A percentile compares a stretch with the other conserved stretches of the same genome.
phyloP scores from a whole-genome alignment of 2,329 filamentous ascomycete species.

The Alternaria incomplexa region DNA sequence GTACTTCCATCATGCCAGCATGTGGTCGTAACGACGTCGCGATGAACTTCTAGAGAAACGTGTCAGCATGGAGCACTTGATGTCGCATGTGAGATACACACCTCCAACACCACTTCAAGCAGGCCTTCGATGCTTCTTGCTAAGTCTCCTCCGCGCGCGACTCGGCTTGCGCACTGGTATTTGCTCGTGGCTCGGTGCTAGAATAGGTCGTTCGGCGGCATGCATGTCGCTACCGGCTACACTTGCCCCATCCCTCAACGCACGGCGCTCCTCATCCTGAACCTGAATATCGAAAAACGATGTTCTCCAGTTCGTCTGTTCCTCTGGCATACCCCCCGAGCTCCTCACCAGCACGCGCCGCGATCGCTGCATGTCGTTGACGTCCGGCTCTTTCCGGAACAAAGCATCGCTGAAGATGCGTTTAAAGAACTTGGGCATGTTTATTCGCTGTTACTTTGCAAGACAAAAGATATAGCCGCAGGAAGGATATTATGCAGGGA shows the following conservation, averaged over 20 bases:
- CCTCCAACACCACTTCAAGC: not conserved
- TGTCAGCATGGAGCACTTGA: not conserved
- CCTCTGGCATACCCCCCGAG: constrained; percentile 13
- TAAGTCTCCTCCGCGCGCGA: constrained; percentile 19
- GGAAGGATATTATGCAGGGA: constrained; percentile 1
- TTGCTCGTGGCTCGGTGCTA: constrained; percentile 18
- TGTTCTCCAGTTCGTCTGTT: constrained; percentile 12
- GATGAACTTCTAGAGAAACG: not conserved
- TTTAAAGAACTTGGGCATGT: constrained; percentile 28
- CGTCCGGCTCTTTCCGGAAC: constrained; percentile 22
- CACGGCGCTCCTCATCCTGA: constrained; percentile 12
- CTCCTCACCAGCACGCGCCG: constrained; percentile 28
- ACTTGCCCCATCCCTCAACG: constrained; percentile 23
- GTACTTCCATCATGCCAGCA: not conserved
- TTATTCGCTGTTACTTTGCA: not conserved
- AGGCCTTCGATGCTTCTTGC: constrained; percentile 28
- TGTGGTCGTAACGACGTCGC: not conserved
- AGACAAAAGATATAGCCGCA: not conserved
- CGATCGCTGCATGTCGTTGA: constrained; percentile 25
- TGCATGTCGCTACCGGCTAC: constrained; percentile 22
- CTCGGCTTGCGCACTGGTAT: constrained; percentile 9
- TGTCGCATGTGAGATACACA: not conserved
- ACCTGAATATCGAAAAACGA: constrained; percentile 18
- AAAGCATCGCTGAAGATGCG: constrained; percentile 30
- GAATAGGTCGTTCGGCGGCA: constrained; percentile 21